Evolutionary conservation across 495 filamentous ascomycete genomes (phyloP), one percentile per base, ranked within the genome.

Genomic region (Cercophora scortea): DNA sequence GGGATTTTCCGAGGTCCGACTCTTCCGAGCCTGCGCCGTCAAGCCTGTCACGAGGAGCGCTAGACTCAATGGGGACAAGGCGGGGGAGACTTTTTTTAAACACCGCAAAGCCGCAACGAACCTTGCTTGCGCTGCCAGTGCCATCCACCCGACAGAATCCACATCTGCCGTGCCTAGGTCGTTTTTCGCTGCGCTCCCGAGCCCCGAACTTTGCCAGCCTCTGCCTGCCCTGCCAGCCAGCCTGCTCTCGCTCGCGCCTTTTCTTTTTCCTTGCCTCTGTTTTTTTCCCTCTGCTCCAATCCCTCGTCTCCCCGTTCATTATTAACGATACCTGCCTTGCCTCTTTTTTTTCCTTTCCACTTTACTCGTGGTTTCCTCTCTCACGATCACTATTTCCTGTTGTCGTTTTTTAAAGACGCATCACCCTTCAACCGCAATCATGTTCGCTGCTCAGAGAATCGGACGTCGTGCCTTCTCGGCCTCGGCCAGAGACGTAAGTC

Each of bases 401-500:
- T 49, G n/a, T 13, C 41, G 38, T 35, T 10, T 47, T 49, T 15
- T 43, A 18, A 41, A 44, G 6, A 18, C n/a, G n/a, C 38, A 51
- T 6, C 39, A 6, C 16, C 1, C 18, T 35, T 11, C n/a, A 51
- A 13, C 17, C 39, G 35, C 56, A 71, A 86, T 57, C 43, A 95
- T 94, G 90, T 92, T 91, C 65, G 77, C 84, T 81, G 75, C 85
- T 82, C 62, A 82, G 77, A 66, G 76, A 80, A 71, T 86, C 76
- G 90, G 95, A 82, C 81, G 87, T 75, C 84, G 93, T 67, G 83
- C 90, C 71, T 97, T 98, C 82, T 95, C 93, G 63, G 89, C 81
- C 63, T 93, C 90, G 68, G 85, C 92, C 61, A 76, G 83, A 72
- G 84, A 95, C 79, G 93, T 97, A 78, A 62, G 80, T 63, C 19